Evolutionary conservation across 208 protist genomes (phyloP).

Genomic region (Novymonas esmeraldas): DNA sequence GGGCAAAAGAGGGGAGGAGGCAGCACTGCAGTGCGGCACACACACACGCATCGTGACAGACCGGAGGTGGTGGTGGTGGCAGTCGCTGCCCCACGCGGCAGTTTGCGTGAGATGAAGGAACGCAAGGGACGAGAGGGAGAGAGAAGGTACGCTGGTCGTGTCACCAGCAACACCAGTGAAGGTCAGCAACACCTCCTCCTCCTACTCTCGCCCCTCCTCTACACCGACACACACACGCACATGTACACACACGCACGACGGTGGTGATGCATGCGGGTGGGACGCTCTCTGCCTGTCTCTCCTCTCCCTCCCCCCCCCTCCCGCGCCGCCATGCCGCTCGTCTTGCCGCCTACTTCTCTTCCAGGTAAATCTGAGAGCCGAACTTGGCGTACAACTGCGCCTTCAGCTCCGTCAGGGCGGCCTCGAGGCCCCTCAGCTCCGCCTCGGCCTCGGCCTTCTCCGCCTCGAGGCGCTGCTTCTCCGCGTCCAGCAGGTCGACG

Average conservation of each 20-base stretch:
- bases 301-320: not conserved
- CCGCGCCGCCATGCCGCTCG: not conserved
- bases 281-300: no score
- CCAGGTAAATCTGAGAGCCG: conserved; percentile 89
- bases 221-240: not conserved
- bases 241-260: not conserved
- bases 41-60: no score
- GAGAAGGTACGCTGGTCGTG: not conserved
- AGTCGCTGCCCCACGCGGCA: no score
- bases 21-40: no score
- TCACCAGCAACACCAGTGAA: no score
- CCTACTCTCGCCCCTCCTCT: no score
- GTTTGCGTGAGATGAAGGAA: no score
- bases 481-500: conserved; percentile 62
- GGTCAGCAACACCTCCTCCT: no score
- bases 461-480: conserved; percentile 47
- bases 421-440: conserved; percentile 61
- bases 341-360: conserved; percentile 60
- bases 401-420: conserved; percentile 77
- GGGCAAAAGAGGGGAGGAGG: no score
- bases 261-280: no score
- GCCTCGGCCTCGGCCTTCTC: conserved; percentile 54
- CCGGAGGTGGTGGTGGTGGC: no score
- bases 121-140: not conserved
- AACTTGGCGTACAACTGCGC: conserved; percentile 90